phyloP scores from a whole-genome alignment of 202 grass and related monocot species.

The Musa balbisiana region DNA sequence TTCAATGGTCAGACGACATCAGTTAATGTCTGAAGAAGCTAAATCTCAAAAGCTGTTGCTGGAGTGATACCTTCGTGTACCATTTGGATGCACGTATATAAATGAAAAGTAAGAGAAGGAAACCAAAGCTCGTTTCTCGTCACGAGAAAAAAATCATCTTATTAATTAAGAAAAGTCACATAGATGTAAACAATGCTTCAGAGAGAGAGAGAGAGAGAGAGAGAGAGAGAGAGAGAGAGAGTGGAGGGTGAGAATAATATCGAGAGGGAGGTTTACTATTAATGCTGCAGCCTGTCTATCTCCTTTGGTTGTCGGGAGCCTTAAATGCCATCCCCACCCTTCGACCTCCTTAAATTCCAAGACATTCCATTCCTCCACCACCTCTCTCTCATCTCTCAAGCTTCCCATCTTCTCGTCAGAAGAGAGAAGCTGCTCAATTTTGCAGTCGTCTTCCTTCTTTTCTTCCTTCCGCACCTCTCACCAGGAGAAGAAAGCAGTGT shows the following conservation, averaged over 20 bases:
- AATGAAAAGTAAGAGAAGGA: not conserved
- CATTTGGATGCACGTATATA: not conserved
- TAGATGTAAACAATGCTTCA: not conserved
- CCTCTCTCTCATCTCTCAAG: not conserved
- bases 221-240: not conserved
- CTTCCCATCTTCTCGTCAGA: not conserved
- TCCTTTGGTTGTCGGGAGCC: not conserved
- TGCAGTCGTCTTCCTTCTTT: not conserved
- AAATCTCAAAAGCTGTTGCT: conserved; percentile 3
- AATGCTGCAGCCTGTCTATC: conserved; percentile 9
- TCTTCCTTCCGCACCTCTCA: not conserved
- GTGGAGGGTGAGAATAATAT: not conserved
- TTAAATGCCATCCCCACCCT: not conserved
- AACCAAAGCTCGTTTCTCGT: not conserved
- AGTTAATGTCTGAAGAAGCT: conserved; percentile 3
- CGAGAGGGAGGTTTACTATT: not conserved
- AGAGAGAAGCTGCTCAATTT: not conserved
- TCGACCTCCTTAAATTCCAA: conserved; percentile 3
- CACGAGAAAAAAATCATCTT: not conserved
- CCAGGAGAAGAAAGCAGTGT: not conserved
- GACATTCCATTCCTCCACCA: not conserved
- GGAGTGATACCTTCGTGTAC: not conserved
- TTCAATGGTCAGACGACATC: not conserved
- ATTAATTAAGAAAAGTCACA: not conserved
- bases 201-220: not conserved